Evolutionary conservation across 768 basidiomycete species (phyloP), one percentile per base, ranked within the genome.

Genomic region (Collybia sordida): DNA sequence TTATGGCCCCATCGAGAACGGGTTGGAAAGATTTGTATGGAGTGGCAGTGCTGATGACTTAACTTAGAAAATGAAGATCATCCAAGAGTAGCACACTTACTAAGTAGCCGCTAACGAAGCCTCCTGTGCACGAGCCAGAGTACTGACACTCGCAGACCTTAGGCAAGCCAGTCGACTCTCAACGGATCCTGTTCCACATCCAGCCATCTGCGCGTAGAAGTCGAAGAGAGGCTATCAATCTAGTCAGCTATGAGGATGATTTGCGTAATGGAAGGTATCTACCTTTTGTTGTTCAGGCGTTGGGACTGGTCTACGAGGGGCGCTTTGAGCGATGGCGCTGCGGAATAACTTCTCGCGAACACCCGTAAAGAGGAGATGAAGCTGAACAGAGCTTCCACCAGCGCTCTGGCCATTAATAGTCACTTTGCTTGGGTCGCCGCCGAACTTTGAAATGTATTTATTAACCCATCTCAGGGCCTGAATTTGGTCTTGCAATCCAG

Each of bases 391-490:
- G 24, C 73, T 63, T 1, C 72, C 81, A 17, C 82, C 82, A 0
- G 81, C 81, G 52, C 82, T 83, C 58, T 87, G 68, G 0, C 85
- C 85, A 50, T 81, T 81, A 59, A 83, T 78, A 0, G 81, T 82
- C 4, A 83, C 81, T 55, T 75, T 73, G 0, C 49, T 43, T 0
- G 80, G 77, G 60, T 89, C 74, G 9, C 87, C 87, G 7, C 86
- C 86, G 55, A 88, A 90, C 15, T 73, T 70, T 19, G 57, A 63
- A 50, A 88, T 84, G 58, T 88, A 72, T 37, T 73, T 61, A 47
- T 85, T 74, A 0, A 87, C 77, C 86, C 86, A 90, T 59, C 74
- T 64, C 19, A 90, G 61, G 5, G 82, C 84, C 45, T 78, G 67
- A 1, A 83, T 78, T 59, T 88, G 82, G 62, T 86, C 86, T 17